These are phyloP conservation scores for Penstemon eatonii DNA, from an alignment of 257 asterid species.

Conservation along the genomic window DNA sequence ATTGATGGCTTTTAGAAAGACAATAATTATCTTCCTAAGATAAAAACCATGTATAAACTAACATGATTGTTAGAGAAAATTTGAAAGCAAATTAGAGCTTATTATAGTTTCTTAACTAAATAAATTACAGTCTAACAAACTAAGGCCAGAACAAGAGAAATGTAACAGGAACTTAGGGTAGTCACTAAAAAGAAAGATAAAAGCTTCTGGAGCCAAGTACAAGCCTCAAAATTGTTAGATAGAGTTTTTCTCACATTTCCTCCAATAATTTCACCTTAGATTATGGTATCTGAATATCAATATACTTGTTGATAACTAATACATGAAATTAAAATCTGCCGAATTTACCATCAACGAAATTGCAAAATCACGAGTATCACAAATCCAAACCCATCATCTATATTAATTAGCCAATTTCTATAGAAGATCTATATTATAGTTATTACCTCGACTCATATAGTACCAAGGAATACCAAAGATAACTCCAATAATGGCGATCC, in stretches of 20 bases:
- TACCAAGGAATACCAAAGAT: conserved; percentile 88
- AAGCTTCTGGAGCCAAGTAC: no score
- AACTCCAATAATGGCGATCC: conserved; percentile 69
- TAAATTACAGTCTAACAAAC: no score
- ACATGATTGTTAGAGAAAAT: background rate
- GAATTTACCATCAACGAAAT: conserved; percentile 14
- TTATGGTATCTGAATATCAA: no score
- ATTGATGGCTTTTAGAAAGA: background rate
- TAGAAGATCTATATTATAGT: background rate
- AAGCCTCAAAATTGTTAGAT: background rate
- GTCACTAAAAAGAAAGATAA: no score
- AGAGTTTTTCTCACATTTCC: background rate
- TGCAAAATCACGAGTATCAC: background rate
- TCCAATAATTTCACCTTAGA: background rate
- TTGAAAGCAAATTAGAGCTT: background rate
- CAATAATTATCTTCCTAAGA: no score
- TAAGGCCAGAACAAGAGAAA: background rate
- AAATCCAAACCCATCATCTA: conserved; percentile 10
- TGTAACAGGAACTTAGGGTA: no score
- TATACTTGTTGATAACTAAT: no score
- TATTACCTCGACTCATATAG: conserved; percentile 71
- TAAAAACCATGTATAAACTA: background rate
- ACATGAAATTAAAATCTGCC: background rate
- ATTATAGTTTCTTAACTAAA: background rate
- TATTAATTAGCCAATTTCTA: background rate